phyloP scores from a whole-genome alignment of 345 rosid genomes.

The Aquilaria malaccensis region DNA sequence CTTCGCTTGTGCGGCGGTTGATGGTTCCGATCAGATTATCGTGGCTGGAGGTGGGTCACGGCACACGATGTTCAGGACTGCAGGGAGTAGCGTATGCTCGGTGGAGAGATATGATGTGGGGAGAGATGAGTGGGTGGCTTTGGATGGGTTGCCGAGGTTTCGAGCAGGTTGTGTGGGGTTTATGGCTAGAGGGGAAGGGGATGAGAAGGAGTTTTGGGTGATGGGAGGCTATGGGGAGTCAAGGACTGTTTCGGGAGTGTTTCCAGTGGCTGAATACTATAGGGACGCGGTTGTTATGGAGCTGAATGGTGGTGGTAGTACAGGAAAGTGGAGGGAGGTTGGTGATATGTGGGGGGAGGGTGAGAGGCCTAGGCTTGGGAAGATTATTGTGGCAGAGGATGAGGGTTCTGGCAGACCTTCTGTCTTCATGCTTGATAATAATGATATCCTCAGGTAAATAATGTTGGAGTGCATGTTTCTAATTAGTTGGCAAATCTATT shows the following conservation, averaged over 20 bases:
- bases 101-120: constrained; percentile 71
- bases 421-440: constrained; percentile 68
- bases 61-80: constrained; percentile 74
- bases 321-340: constrained; percentile 57
- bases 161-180: constrained; percentile 91
- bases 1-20: constrained; percentile 66
- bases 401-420: constrained; percentile 33
- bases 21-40: constrained; percentile 40
- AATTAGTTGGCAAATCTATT: too few species aligned
- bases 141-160: constrained; percentile 63
- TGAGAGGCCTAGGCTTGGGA: constrained; percentile 61
- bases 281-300: constrained; percentile 79
- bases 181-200: constrained; percentile 26
- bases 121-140: constrained; percentile 62
- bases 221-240: constrained; percentile 94
- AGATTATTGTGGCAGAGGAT: constrained; percentile 58
- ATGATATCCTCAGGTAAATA: constrained; percentile 56
- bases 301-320: constrained; percentile 16
- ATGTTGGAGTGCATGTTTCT: not conserved
- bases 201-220: constrained; percentile 81
- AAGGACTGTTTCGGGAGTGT: constrained; percentile 66
- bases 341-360: constrained; percentile 80
- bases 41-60: constrained; percentile 92
- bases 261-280: constrained; percentile 79
- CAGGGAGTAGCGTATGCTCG: constrained; percentile 74